Conservation (phyloP, 495 filamentous ascomycete genomes). For the Aspergillus conjunctus region DNA sequence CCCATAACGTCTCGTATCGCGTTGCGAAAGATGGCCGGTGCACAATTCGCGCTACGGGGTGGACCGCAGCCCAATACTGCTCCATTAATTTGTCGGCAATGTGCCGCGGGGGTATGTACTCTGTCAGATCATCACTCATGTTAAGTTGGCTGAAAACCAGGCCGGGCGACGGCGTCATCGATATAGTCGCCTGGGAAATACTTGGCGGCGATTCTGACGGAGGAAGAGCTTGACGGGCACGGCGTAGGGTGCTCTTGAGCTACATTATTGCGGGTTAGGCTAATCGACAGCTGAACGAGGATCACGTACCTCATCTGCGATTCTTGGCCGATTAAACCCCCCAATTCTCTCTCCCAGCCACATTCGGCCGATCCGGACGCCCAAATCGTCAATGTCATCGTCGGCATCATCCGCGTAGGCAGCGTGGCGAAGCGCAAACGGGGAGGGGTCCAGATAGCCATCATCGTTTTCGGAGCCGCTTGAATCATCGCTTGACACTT, state of each 20-base stretch:
- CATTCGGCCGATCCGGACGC: slow-evolving; percentile 69
- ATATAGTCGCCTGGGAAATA: neutral
- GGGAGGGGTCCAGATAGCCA: slow-evolving; percentile 27
- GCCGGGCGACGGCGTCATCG: neutral
- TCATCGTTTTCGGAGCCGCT: neutral
- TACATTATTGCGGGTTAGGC: neutral
- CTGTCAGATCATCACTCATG: neutral
- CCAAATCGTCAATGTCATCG: slow-evolving; percentile 67
- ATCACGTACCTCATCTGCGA: slow-evolving; percentile 9
- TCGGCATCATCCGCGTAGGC: slow-evolving; percentile 65
- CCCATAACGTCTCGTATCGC: slow-evolving; percentile 65
- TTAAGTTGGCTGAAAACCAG: neutral
- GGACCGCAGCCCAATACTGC: slow-evolving; percentile 67
- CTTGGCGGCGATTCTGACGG: neutral
- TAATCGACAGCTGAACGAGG: neutral
- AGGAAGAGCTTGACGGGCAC: neutral
- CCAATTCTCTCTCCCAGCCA: slow-evolving; percentile 74
- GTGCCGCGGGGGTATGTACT: slow-evolving; percentile 17
- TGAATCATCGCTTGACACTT: neutral
- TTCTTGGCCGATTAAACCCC: slow-evolving; percentile 5
- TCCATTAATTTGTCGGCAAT: slow-evolving; percentile 58
- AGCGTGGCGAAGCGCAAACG: slow-evolving; percentile 59
- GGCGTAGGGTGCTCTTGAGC: neutral
- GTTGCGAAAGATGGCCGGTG: slow-evolving; percentile 66
- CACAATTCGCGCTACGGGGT: slow-evolving; percentile 64